Evolutionary conservation across 345 rosid genomes (phyloP), one percentile per base, ranked within the genome.

Genomic region (Firmiana major): DNA sequence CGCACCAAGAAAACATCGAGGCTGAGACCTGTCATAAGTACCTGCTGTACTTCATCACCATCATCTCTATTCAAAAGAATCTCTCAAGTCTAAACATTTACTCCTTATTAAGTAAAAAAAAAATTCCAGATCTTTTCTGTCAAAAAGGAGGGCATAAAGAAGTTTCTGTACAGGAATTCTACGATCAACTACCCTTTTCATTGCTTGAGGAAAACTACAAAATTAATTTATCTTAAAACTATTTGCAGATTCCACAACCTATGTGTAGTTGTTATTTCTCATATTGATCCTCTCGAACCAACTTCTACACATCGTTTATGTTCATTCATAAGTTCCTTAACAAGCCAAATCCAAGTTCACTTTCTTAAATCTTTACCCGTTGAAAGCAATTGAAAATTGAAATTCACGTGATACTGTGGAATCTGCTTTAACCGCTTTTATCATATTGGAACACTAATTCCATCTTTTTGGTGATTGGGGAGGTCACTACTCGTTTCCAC

Each of bases 1-100:
- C 53, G 81, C 84, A 60, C 87, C 84, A 83, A 77, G 84, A 88
- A 71, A 68, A 72, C 86, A 71, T 82, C 83, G 43, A 36, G 80
- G 85, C 42, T 73, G 76, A 57, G 66, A 71, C 70, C 84, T 63
- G 82, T 84, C 87, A 75, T 84, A 88, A 88, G 89, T 88, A 87
- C 84, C 89, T 80, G 86, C 77, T 78, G 73, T 40, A 65, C 7
- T 74, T 87, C 86, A 83, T 81, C 88, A 83, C 70, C 3, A 78
- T 79, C 88, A 45, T 62, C 88, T 82, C 83, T 77, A 81, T 81
- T 82, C 72, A 12, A 57, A 13, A 76, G 53, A 19, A 9, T 19
- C 24, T 53, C 16, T 45, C 58, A n/a, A n/a, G n/a, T n/a, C n/a
- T n/a, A n/a, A n/a, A 28, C 26, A 21, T 57, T 55, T 63, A 42